Base-by-base conservation (phyloP, 108 stramenopile genomes). In the Thalassiosira profunda region DNA sequence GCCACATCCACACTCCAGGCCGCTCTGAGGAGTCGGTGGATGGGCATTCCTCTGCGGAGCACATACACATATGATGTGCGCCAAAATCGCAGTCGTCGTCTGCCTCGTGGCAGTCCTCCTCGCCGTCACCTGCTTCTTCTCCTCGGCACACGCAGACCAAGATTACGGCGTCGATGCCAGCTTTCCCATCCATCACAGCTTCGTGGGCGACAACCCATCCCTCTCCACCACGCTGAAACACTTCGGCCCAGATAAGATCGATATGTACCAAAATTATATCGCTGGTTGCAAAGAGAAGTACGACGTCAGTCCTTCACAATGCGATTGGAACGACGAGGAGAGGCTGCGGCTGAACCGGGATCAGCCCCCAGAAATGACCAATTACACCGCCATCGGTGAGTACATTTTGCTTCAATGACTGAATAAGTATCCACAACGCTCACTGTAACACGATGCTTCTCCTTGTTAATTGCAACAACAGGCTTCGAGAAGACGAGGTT, bases 141-240 rank as follows among this genome's bases (percentile, higher is more conserved):
- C n/a, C n/a, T n/a, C n/a, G n/a, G n/a, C n/a, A n/a, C 10, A 10
- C 38, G 36, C 37, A 60, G 58, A 38, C 41, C 58, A 60, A 23
- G 9, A 48, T 9, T 72, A 53, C 40, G 76, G 76, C 25, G 70
- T 78, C 0, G 76, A 78, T 35, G 54, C 48, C 1, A 72, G 70
- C 41, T 78, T 70, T 45, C 76, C 76, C 8, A 66, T 78, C 37
- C 76, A 78, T 43, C 21, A 57, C 60, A 51, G 45, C 51, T 62
- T 53, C 26, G 31, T 76, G 6, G 48, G 48, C 24, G 30, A 49
- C 11, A 30, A 48, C n/a, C 21, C 71, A 1, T 11, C 25, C 11
- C 44, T 59, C 23, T 31, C 57, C 31, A 37, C 31, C 0, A 70
- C 58, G 3, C 40, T 15, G 11, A 20, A 31, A 37, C 30, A 52